Conservation (phyloP, 345 rosid species). For the Jatropha curcas region DNA sequence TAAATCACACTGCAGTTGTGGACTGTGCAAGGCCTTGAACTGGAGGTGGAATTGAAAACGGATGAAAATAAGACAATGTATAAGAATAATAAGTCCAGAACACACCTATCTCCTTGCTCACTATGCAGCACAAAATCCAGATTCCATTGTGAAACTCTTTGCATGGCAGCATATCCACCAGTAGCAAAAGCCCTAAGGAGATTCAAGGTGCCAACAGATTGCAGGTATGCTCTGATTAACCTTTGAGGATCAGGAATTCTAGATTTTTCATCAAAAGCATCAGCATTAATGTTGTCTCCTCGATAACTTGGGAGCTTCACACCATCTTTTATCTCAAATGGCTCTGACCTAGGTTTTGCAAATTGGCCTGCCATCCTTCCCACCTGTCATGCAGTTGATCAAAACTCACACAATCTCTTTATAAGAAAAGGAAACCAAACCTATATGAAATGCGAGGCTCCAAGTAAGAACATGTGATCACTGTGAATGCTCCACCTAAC, state of each 20-base stretch:
- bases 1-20: neutral
- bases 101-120: slow-evolving; percentile 67
- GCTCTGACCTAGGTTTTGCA: slow-evolving; percentile 65
- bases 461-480: too few relatives aligned
- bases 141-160: slow-evolving; percentile 67
- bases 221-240: slow-evolving; percentile 61
- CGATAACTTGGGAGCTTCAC: slow-evolving; percentile 67
- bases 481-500: neutral
- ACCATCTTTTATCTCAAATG: slow-evolving; percentile 55
- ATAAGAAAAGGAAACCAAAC: neutral
- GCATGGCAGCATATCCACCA: slow-evolving; percentile 77
- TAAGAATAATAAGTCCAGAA: neutral
- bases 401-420: neutral
- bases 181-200: slow-evolving; percentile 67
- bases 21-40: slow-evolving; percentile 3
- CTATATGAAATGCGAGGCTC: neutral
- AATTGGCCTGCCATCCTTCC: slow-evolving; percentile 80
- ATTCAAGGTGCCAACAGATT: slow-evolving; percentile 62
- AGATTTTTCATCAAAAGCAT: slow-evolving; percentile 64
- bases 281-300: slow-evolving; percentile 63
- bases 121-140: slow-evolving; percentile 60
- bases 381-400: slow-evolving; percentile 24
- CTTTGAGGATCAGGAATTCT: slow-evolving; percentile 68
- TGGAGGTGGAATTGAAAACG: neutral
- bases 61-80: neutral